phyloP scores from a whole-genome alignment of 2,329 filamentous ascomycete genomes.

The Fusarium sp. region DNA sequence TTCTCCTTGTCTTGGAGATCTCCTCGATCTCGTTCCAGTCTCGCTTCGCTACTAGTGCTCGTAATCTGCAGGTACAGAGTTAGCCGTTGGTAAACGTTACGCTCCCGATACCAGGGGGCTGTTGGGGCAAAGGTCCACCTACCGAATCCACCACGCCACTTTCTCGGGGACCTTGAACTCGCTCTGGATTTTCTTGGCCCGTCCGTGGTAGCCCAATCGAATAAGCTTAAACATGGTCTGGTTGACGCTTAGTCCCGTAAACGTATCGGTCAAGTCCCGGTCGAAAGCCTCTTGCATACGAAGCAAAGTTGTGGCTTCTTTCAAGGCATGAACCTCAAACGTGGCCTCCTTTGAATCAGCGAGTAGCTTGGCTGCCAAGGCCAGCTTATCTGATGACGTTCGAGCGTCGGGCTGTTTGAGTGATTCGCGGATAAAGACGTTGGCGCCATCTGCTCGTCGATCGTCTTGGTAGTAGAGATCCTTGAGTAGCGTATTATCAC shows the following conservation, averaged over 20 bases:
- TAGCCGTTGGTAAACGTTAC: slow-evolving; percentile 33
- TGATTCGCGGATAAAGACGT: slow-evolving; percentile 88
- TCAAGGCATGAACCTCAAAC: slow-evolving; percentile 81
- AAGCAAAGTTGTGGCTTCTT: slow-evolving; percentile 84
- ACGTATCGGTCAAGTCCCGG: slow-evolving; percentile 83
- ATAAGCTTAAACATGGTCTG: slow-evolving; percentile 94
- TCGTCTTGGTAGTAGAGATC: slow-evolving; percentile 99
- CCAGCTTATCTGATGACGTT: slow-evolving; percentile 86
- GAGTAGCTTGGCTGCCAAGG: slow-evolving; percentile 86
- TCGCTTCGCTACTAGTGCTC: slow-evolving; percentile 89
- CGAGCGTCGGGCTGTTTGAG: slow-evolving; percentile 79
- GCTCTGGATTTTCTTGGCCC: slow-evolving; percentile 88
- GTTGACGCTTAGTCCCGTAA: slow-evolving; percentile 88
- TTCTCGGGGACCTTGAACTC: slow-evolving; percentile 96
- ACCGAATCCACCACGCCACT: slow-evolving; percentile 87
- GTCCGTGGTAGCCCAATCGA: slow-evolving; percentile 83
- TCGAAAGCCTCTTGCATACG: slow-evolving; percentile 91
- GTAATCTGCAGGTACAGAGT: slow-evolving; percentile 68
- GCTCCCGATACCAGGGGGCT: slow-evolving; percentile 25
- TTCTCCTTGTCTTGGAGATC: slow-evolving; percentile 82
- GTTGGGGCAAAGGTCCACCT: slow-evolving; percentile 49
- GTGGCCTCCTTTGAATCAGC: slow-evolving; percentile 85
- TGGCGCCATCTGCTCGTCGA: slow-evolving; percentile 87
- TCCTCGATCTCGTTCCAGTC: slow-evolving; percentile 96
- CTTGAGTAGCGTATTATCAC: slow-evolving; percentile 87